Conservation (phyloP, 1,139 yeast species). For the Neolecta irregularis region DNA sequence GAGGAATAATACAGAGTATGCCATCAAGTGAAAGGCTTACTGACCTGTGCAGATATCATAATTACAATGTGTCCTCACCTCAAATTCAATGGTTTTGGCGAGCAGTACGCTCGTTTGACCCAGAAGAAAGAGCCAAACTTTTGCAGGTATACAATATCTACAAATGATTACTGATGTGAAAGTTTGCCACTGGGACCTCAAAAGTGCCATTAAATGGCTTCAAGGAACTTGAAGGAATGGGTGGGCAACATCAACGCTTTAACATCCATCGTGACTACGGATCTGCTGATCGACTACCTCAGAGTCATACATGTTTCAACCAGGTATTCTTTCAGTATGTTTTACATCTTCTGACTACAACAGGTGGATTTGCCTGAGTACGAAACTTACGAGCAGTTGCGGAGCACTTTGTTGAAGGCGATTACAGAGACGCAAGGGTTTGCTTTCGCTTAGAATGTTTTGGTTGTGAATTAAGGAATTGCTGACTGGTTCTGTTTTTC, state of each 20-base stretch:
- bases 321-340: not conserved
- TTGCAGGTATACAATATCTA: constrained; percentile 34
- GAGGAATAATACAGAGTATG: constrained; percentile 61
- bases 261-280: constrained; percentile 87
- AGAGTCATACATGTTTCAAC: constrained; percentile 34
- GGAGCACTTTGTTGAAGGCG: constrained; percentile 69
- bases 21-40: not conserved
- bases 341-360: constrained; percentile 60
- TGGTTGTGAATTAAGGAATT: not conserved
- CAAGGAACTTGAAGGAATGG: constrained; percentile 75
- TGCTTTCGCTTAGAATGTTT: constrained; percentile 47
- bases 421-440: constrained; percentile 92
- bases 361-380: constrained; percentile 91
- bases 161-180: not conserved
- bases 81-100: constrained; percentile 98
- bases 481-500: too few relatives aligned
- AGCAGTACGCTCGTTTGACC: constrained; percentile 87
- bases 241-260: constrained; percentile 75
- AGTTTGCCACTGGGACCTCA: constrained; percentile 89
- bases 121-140: constrained; percentile 84
- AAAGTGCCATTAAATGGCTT: constrained; percentile 94
- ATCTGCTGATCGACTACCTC: constrained; percentile 65
- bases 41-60: constrained; percentile 32
- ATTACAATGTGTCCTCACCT: constrained; percentile 69
- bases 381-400: constrained; percentile 68